phyloP scores from a whole-genome alignment of 768 basidiomycete species.

The Mycena polygramma region DNA sequence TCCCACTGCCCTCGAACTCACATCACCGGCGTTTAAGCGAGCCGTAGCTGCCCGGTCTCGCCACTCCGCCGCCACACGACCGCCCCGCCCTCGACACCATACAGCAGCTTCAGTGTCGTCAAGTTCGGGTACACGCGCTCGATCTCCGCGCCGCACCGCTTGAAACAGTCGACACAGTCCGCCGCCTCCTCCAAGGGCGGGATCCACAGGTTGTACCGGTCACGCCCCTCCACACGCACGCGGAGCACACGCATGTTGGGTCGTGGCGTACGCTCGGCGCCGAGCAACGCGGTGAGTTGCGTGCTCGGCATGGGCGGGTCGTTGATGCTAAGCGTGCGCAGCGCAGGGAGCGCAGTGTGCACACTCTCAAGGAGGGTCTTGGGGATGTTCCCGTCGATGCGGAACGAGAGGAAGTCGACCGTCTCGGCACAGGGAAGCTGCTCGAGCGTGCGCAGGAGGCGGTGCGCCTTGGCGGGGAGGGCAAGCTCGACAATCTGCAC shows the following conservation, averaged over 20 bases:
- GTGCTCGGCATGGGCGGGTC: conserved; percentile 21
- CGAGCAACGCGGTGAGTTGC: conserved; percentile 16
- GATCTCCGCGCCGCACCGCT: conserved; percentile 13
- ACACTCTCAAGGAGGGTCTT: conserved; percentile 19
- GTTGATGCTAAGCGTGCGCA: conserved; percentile 36
- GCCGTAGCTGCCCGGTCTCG: conserved; percentile 3
- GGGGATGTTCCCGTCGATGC: conserved; percentile 31
- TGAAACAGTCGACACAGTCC: conserved; percentile 28
- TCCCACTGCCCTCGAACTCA: background rate
- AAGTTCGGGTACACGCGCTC: conserved; percentile 30
- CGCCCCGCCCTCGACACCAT: conserved; percentile 28
- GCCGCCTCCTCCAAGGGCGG: conserved; percentile 35
- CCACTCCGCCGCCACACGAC: conserved; percentile 29
- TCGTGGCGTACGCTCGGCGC: background rate
- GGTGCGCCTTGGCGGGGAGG: conserved; percentile 24
- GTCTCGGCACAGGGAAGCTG: background rate
- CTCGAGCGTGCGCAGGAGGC: conserved; percentile 30
- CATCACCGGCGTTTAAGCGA: conserved; percentile 4
- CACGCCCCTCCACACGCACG: conserved; percentile 30
- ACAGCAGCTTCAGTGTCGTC: conserved; percentile 29
- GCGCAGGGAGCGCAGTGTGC: conserved; percentile 22
- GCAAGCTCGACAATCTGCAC: conserved; percentile 31
- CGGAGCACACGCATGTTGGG: conserved; percentile 27
- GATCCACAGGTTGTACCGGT: conserved; percentile 38
- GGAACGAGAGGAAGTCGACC: conserved; percentile 36